Base-by-base conservation (phyloP, 164 flowering plant genomes). In the Magnolia sinica region DNA sequence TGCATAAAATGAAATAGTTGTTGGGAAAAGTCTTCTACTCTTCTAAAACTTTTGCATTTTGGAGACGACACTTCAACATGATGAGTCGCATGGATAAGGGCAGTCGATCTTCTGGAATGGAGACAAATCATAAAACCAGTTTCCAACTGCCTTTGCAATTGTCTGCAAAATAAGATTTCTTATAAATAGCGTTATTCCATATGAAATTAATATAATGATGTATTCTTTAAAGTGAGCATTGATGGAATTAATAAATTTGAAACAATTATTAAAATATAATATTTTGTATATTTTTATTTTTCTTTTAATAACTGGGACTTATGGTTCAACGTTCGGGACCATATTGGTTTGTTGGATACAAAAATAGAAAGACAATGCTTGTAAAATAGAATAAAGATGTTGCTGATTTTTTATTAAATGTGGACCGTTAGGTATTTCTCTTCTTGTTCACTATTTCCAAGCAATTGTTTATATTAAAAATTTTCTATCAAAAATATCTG, bases 121-220 rank as follows among this genome's bases (percentile, higher is more conserved):
- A 68, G 49, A 82, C 66, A 94, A 78, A 72, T 95, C 95, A 58
- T 82, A 92, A 78, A 68, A 93, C 99, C 99, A 96, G 79, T 96
- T 95, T 79, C 96, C 98, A 66, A 92, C 88, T 55, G 99, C 98
- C 86, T 87, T 86, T 51, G 94, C 89, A 77, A 95, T 90, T 67
- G 88, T 74, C 99, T 96, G 95, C 88, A 83, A 2, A 55, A 19
- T 22, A 70, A 29, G 64, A 5, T 24, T 24, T 29, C 29, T 18
- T 37, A 37, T 37, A 37, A 37, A 37, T 37, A 37, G 4, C 45
- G 7, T 37, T 37, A 37, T 37, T 37, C 7, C 45, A 37, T 37
- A 4, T 37, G 7, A 37, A 37, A 37, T 37, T 37, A 37, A 37
- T 37, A 37, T 4, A 37, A 37, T 37, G 45, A 37, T 37, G 45